These are phyloP conservation scores for Ricinus communis DNA, from an alignment of 345 rosid species.

Conservation along the genomic window DNA sequence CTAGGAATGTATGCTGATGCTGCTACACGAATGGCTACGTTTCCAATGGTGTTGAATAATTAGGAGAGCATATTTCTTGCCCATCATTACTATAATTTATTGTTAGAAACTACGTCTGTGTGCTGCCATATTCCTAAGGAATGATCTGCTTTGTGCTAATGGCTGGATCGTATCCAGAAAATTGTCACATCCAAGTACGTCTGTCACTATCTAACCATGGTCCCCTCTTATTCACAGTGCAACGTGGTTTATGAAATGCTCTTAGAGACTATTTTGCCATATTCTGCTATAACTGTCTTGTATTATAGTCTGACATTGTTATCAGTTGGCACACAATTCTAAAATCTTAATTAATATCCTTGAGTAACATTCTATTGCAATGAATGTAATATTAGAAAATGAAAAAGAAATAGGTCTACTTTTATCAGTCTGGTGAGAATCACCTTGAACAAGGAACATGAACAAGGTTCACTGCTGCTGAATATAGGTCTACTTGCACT, in stretches of 20 bases:
- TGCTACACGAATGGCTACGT: constrained; percentile 3
- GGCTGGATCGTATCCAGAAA: constrained; percentile 13
- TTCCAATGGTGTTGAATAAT: constrained; percentile 14
- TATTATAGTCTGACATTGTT: constrained; percentile 5
- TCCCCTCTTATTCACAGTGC: constrained; percentile 24
- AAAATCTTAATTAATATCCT: neutral
- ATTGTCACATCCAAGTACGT: constrained; percentile 9
- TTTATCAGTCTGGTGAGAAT: neutral
- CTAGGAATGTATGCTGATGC: too few relatives aligned
- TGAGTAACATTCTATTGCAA: neutral
- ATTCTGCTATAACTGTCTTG: neutral
- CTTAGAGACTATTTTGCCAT: neutral
- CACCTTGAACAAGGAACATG: neutral
- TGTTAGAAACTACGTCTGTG: constrained; percentile 3
- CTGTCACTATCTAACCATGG: constrained; percentile 14
- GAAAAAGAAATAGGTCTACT: neutral
- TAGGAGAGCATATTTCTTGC: constrained; percentile 16
- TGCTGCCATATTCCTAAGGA: neutral
- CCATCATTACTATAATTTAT: neutral
- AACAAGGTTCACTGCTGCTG: neutral
- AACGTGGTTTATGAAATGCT: neutral
- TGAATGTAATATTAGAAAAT: neutral
- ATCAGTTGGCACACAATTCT: constrained; percentile 9
- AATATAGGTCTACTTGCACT: neutral
- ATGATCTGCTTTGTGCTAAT: constrained; percentile 20